Percentiles rank a stretch among this genome's conserved stretches.
Evolutionary conservation across 768 basidiomycete genomes (phyloP).

Genomic region (Suillus plorans): DNA sequence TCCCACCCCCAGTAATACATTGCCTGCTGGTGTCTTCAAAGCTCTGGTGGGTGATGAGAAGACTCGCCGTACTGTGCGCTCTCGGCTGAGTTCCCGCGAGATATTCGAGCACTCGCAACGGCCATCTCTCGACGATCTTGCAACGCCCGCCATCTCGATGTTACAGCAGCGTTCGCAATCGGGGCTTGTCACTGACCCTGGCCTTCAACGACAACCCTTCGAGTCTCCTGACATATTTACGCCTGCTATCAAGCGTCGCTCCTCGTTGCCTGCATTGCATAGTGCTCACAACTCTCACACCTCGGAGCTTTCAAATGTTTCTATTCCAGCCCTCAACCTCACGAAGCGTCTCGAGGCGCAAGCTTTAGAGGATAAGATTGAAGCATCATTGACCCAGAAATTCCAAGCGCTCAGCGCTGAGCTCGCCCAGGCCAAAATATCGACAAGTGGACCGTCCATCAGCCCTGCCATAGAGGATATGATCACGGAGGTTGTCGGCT

Average conservation of each 20-base stretch:
- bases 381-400: constrained; percentile 68
- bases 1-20: constrained; percentile 64
- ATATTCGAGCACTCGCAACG: constrained; percentile 64
- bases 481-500: constrained; percentile 63
- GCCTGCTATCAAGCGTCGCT: constrained; percentile 47
- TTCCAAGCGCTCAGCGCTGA: constrained; percentile 51
- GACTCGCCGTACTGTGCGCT: constrained; percentile 70
- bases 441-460: constrained; percentile 29
- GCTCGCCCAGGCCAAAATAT: constrained; percentile 25
- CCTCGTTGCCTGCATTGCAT: constrained; percentile 57
- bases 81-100: constrained; percentile 73
- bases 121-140: constrained; percentile 77
- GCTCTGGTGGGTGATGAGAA: constrained; percentile 69
- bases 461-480: constrained; percentile 55
- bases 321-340: constrained; percentile 48
- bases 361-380: constrained; percentile 60
- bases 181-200: constrained; percentile 61
- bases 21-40: constrained; percentile 86
- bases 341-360: constrained; percentile 59
- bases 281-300: constrained; percentile 41
- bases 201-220: constrained; percentile 30
- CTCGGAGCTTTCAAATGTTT: constrained; percentile 46
- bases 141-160: constrained; percentile 64
- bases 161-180: constrained; percentile 56
- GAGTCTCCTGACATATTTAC: constrained; percentile 43